Evolutionary conservation across 345 rosid species (phyloP).

Genomic region (Ceriops tagal): DNA sequence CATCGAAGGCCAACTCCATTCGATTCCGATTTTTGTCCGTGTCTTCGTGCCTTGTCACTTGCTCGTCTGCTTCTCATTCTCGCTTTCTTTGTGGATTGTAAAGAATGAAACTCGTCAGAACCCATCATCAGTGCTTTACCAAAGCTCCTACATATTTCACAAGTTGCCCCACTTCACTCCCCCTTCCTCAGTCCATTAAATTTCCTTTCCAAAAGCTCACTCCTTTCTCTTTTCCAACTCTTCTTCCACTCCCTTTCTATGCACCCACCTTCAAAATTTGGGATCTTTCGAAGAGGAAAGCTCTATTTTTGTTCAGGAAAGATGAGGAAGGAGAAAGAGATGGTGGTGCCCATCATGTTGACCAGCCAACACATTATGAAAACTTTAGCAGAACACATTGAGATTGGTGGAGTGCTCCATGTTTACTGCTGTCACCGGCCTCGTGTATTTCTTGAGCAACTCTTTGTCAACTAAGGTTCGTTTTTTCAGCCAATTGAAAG

Average conservation of each 20-base stretch:
- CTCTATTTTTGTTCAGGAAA: conserved; percentile 28
- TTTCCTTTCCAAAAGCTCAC: background rate
- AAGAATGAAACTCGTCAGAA: no score
- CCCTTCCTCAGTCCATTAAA: no score
- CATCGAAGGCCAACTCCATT: no score
- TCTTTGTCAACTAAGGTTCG: conserved; percentile 81
- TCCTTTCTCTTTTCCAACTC: background rate
- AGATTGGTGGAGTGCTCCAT: conserved; percentile 91
- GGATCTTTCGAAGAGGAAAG: conserved; percentile 28
- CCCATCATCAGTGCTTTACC: no score
- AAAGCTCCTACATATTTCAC: background rate
- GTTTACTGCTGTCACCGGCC: conserved; percentile 85
- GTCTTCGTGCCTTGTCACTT: no score
- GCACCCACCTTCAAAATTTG: conserved; percentile 31
- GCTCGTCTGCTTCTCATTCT: no score
- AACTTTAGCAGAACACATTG: conserved; percentile 61
- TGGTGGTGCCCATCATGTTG: background rate
- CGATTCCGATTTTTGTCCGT: no score
- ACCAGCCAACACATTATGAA: conserved; percentile 21
- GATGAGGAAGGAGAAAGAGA: conserved; percentile 19
- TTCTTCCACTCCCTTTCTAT: conserved; percentile 16
- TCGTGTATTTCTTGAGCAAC: conserved; percentile 82
- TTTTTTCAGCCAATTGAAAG: background rate
- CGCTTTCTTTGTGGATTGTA: no score
- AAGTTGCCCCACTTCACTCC: background rate